Conservation (phyloP, 352 stramenopile species). For the Aphanomyces stellatus region DNA sequence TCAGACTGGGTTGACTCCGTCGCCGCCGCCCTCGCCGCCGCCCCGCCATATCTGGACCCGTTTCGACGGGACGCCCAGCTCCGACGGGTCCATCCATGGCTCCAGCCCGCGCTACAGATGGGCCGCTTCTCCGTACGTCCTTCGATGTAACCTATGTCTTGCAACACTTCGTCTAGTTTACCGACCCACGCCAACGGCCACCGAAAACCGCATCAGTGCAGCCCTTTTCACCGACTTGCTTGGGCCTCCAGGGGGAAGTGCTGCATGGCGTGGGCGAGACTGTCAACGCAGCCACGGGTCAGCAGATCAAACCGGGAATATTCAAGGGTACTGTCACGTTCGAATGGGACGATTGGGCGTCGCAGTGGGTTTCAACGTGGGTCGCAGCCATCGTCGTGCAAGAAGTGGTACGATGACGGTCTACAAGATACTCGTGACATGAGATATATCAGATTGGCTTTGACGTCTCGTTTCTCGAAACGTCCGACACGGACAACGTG, state of each 20-base stretch:
- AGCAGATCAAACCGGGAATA: not conserved
- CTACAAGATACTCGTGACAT: not conserved
- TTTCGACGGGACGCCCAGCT: not conserved
- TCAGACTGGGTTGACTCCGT: not conserved
- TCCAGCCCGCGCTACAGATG: not conserved
- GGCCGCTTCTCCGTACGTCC: not conserved
- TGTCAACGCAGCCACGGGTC: not conserved
- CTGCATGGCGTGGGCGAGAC: not conserved
- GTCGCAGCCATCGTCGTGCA: not conserved
- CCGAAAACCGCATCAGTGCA: not conserved
- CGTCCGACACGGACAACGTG: not conserved
- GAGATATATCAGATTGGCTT: slow-evolving; percentile 1
- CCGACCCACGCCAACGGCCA: not conserved
- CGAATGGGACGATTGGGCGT: not conserved
- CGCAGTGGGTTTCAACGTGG: not conserved
- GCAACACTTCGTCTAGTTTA: not conserved
- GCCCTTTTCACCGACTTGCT: not conserved
- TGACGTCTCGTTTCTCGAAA: slow-evolving; percentile 4
- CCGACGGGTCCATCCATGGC: not conserved
- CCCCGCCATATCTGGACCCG: too few species aligned
- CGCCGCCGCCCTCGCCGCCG: not conserved
- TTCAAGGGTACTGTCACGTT: not conserved
- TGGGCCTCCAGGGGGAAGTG: not conserved
- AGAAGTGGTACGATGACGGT: not conserved
- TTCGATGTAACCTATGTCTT: not conserved